phyloP scores from a whole-genome alignment of 345 rosid genomes.

The Trapa incisa region DNA sequence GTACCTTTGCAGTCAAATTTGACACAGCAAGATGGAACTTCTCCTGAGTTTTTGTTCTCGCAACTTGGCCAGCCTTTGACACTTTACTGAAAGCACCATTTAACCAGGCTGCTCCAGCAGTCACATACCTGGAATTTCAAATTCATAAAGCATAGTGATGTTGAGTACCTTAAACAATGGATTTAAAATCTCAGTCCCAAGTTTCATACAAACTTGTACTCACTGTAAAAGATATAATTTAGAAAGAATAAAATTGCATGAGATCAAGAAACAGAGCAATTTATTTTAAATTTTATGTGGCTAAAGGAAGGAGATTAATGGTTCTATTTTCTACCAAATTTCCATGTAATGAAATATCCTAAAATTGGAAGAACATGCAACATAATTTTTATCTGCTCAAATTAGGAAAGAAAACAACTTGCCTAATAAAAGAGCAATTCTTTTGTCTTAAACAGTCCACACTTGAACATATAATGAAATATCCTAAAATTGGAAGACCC shows the following conservation, averaged over 20 bases:
- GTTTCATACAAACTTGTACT: neutral
- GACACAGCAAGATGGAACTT: slow-evolving; percentile 73
- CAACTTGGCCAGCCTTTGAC: slow-evolving; percentile 85
- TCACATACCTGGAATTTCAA: slow-evolving; percentile 45
- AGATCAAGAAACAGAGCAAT: neutral
- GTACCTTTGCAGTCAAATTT: slow-evolving; percentile 73
- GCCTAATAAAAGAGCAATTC: neutral
- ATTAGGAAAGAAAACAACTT: neutral
- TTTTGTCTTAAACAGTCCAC: neutral
- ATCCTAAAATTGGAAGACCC: too few species aligned
- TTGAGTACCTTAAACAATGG: neutral
- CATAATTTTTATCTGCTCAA: neutral
- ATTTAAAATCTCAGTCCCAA: neutral
- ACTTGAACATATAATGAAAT: neutral
- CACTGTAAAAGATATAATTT: neutral
- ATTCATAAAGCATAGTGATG: neutral
- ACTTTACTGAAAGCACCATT: slow-evolving; percentile 82
- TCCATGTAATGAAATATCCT: neutral
- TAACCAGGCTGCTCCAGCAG: slow-evolving; percentile 82
- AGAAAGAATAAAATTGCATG: neutral
- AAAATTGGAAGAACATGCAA: neutral
- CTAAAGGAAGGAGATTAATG: neutral
- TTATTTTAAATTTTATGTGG: neutral
- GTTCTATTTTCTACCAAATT: neutral
- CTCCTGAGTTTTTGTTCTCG: slow-evolving; percentile 76